Base-by-base conservation (phyloP, 2,329 filamentous ascomycete species). In the Tolypocladium paradoxum region DNA sequence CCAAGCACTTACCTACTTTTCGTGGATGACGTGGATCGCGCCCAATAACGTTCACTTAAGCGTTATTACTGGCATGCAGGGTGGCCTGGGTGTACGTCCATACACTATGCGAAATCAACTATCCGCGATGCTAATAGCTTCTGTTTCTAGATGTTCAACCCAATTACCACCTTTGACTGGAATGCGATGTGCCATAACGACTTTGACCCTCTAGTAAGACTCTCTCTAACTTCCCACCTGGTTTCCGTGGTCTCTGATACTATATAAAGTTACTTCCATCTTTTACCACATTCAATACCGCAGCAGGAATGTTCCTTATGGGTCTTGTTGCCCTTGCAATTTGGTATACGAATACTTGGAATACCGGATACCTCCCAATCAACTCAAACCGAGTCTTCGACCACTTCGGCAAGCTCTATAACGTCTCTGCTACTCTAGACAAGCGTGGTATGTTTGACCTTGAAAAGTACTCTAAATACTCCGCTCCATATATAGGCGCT, bases 1-100 rank as follows among this genome's bases (percentile, higher is more conserved):
- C 58, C 64, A 65, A 16, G 73, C 70, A 4, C 60, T 80, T 11
- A 70, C 68, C 43, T 63, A 67, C 53, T 80, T 81, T 61, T 74
- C 69, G 58, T 81, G 76, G 75, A 72, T 78, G 58, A 72, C 72
- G 0, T 81, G 77, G 77, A 79, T 81, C 50, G 65, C 71, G 0
- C 76, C 76, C 0, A 57, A 65, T 14, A 74, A 73, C 49, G 58
- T 62, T 7, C 64, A 68, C 46, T 57, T 75, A n/a, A 64, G 63
- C 36, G 60, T 64, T 18, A 56, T 75, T 16, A 68, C 68, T 0
- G 71, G 73, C 2, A 64, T 65, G 34, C 58, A 62, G 4, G 66
- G 62, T 11, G 73, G 72, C 1, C 57, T 75, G 1, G 72, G 71
- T 7, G 54, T 56, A 52, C 27, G 52, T 40, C 14, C 27, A 47